Percentiles rank a stretch among this genome's conserved stretches.
These are phyloP conservation scores for Botrytis galanthina DNA, from an alignment of 2,329 filamentous ascomycete species.

Conservation along the genomic window DNA sequence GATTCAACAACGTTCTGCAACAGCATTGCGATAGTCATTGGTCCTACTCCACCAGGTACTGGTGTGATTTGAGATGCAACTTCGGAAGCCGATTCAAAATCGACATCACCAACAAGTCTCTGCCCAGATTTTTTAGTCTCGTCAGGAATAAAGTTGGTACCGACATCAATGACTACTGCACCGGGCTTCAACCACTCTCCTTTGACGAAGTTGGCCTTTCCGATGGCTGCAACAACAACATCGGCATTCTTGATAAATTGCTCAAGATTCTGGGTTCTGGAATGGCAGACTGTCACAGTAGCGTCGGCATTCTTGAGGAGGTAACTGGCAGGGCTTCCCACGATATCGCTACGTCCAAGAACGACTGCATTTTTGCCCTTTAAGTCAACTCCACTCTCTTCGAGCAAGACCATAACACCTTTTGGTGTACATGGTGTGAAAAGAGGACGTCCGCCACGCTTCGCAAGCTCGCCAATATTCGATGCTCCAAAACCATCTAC, in stretches of 20 bases:
- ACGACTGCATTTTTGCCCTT: constrained; percentile 93
- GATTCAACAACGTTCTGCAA: constrained; percentile 92
- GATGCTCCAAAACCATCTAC: constrained; percentile 93
- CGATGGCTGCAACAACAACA: constrained; percentile 88
- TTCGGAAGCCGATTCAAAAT: constrained; percentile 79
- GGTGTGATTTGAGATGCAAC: constrained; percentile 93
- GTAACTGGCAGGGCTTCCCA: constrained; percentile 95
- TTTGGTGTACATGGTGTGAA: constrained; percentile 97
- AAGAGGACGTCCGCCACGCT: constrained; percentile 83
- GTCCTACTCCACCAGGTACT: constrained; percentile 92
- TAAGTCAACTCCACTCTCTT: constrained; percentile 79
- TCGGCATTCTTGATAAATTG: constrained; percentile 80
- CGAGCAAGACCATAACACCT: constrained; percentile 89
- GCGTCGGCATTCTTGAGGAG: constrained; percentile 93
- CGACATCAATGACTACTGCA: constrained; percentile 94
- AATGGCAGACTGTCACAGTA: constrained; percentile 95
- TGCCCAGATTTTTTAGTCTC: constrained; percentile 87
- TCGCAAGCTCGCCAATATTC: constrained; percentile 96
- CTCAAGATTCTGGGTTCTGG: constrained; percentile 72
- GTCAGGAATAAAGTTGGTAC: constrained; percentile 93
- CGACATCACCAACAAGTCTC: constrained; percentile 90
- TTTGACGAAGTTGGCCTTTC: constrained; percentile 81
- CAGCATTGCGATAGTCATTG: constrained; percentile 99
- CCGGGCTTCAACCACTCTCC: constrained; percentile 95
- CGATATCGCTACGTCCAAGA: constrained; percentile 92